Base-by-base conservation (phyloP, 331 rosid genomes). In the Quercus tomentella region DNA sequence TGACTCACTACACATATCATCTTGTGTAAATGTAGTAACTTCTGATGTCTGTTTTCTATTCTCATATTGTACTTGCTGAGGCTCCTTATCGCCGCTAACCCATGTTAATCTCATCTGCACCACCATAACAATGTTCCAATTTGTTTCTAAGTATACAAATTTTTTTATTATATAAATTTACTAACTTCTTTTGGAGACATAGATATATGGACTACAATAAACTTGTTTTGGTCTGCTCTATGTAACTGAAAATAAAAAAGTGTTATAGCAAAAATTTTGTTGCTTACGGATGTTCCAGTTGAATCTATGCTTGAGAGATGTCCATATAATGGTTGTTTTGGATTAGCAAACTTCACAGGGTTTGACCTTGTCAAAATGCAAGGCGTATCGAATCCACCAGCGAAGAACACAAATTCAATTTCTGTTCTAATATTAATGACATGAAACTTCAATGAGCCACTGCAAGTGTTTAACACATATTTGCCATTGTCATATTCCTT, bases 341-440 rank as follows among this genome's bases (percentile, higher is more conserved):
- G 92, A 81, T 87, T 94, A 31, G 90, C 69, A 75, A 94, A 94
- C 26, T 66, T 51, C 65, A 86, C 2, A 73, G 97, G 86, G 0
- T 5, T 17, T 54, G 98, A 82, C 78, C 81, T 89, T 26, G 72
- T 82, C 21, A 85, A 58, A 82, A 92, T 63, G 83, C 94, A 92
- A 9, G 98, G 98, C 0, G 41, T 10, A 11, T 71, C 41, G 57
- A 94, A 94, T 7, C 98, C 98, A 17, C 87, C 92, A 15, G 84
- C 65, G 76, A 94, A 92, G 76, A 92, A 85, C 80, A 87, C 93
- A 17, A 92, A 94, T 31, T 88, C 92, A 16, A 94, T 89, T 87
- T 94, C 92, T 4, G 91, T 94, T 85, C 98, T 80, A 54, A 94
- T 88, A 89, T 94, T 94, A 76, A 94, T 62, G 6, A 92, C 92